Evolutionary conservation across 495 filamentous ascomycete genomes (phyloP).

Genomic region (Clavariopsis aquatica): DNA sequence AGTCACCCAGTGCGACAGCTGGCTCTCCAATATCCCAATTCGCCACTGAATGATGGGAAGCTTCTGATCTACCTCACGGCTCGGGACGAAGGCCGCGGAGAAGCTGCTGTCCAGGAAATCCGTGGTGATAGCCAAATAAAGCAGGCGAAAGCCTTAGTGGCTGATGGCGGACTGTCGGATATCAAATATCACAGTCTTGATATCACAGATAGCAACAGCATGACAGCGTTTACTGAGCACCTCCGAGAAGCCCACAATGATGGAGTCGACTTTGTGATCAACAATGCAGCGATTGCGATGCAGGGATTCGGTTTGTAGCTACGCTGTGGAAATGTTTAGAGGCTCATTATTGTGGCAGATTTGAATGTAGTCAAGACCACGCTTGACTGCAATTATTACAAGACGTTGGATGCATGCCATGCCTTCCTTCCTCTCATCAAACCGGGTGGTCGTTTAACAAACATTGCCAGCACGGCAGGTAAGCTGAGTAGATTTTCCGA

Average conservation of each 20-base stretch:
- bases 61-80: slow-evolving; percentile 57
- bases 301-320: slow-evolving; percentile 40
- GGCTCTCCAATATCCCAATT: slow-evolving; percentile 53
- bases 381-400: slow-evolving; percentile 53
- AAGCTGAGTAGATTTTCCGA: slow-evolving; percentile 49
- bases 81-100: slow-evolving; percentile 48
- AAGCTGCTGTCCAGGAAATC: slow-evolving; percentile 48
- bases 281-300: slow-evolving; percentile 52
- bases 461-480: slow-evolving; percentile 50
- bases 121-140: slow-evolving; percentile 47
- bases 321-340: not conserved
- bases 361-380: slow-evolving; percentile 52
- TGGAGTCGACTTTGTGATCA: slow-evolving; percentile 54
- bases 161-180: slow-evolving; percentile 49
- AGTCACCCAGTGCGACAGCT: slow-evolving; percentile 45
- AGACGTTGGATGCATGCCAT: slow-evolving; percentile 48
- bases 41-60: slow-evolving; percentile 48
- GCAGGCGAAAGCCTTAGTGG: slow-evolving; percentile 46
- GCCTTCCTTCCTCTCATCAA: slow-evolving; percentile 50
- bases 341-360: slow-evolving; percentile 35
- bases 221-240: slow-evolving; percentile 45
- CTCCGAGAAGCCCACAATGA: slow-evolving; percentile 50
- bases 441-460: slow-evolving; percentile 49
- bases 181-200: slow-evolving; percentile 51
- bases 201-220: slow-evolving; percentile 48